These are phyloP conservation scores for Mallotus repandus DNA, from an alignment of 441 rosid genomes.

Conservation along the genomic window DNA sequence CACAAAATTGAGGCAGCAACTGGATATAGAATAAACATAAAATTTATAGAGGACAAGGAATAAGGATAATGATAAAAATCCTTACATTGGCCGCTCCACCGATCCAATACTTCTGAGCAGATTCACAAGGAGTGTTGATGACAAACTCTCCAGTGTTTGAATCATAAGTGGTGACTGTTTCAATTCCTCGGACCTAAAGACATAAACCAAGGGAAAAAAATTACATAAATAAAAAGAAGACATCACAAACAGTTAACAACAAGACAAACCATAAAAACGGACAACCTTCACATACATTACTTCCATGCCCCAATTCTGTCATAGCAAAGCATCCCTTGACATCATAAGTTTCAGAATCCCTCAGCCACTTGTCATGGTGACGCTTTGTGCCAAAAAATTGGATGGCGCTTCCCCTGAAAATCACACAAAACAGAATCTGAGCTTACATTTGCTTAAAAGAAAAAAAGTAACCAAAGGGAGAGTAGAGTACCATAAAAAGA, in stretches of 20 bases:
- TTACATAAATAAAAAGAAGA: not conserved
- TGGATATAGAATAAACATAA: not conserved
- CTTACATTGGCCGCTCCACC: constrained; percentile 94
- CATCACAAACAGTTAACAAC: constrained; percentile 8
- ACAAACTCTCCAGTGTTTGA: constrained; percentile 68
- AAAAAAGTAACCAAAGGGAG: not conserved
- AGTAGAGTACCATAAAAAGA: constrained; percentile 64
- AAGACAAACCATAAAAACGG: constrained; percentile 1
- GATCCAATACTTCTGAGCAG: constrained; percentile 99
- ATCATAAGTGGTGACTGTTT: constrained; percentile 85
- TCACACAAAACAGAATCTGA: too few relatives aligned
- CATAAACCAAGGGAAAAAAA: constrained; percentile 5
- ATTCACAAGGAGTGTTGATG: constrained; percentile 88
- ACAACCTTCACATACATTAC: constrained; percentile 60
- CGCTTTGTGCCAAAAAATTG: constrained; percentile 76
- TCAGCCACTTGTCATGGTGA: constrained; percentile 92
- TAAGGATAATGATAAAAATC: not conserved
- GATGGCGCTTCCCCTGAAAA: constrained; percentile 80
- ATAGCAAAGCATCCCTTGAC: constrained; percentile 92
- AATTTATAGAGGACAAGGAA: constrained; percentile 1
- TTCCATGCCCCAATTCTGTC: constrained; percentile 98
- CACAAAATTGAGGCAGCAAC: not conserved
- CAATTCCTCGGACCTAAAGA: constrained; percentile 82
- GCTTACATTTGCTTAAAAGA: not conserved
- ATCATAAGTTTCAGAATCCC: constrained; percentile 58